Evolutionary conservation across 768 basidiomycete genomes (phyloP).

Genomic region (Suillus brevipes): DNA sequence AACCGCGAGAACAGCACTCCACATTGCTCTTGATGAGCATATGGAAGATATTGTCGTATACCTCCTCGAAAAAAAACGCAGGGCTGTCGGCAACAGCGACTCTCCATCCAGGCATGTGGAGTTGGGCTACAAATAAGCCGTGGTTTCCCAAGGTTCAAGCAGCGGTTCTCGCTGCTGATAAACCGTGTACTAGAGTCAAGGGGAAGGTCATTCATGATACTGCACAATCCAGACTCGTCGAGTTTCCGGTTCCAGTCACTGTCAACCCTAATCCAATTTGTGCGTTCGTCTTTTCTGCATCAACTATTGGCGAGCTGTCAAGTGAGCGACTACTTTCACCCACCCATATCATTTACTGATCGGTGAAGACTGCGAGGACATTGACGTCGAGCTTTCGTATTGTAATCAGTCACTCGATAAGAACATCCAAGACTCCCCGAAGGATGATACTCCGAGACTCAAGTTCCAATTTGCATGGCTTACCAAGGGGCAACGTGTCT

Average conservation of each 20-base stretch:
- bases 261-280: neutral
- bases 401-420: neutral
- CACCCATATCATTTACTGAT: too few relatives aligned
- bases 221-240: neutral
- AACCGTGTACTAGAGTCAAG: neutral
- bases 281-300: too few relatives aligned
- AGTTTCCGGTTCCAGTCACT: neutral
- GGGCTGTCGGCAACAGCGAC: neutral
- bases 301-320: too few relatives aligned
- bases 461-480: neutral
- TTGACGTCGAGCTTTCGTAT: neutral
- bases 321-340: too few relatives aligned
- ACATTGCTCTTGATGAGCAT: neutral
- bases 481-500: too few relatives aligned
- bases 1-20: neutral
- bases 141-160: neutral
- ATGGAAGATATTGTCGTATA: neutral
- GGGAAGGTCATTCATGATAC: neutral
- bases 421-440: too few relatives aligned
- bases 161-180: neutral
- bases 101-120: neutral
- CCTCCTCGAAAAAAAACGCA: neutral
- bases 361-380: neutral
- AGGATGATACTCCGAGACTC: neutral
- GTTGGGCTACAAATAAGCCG: neutral